Evolutionary conservation across 352 stramenopile genomes (phyloP).

Genomic region (Phytopythium vexans): DNA sequence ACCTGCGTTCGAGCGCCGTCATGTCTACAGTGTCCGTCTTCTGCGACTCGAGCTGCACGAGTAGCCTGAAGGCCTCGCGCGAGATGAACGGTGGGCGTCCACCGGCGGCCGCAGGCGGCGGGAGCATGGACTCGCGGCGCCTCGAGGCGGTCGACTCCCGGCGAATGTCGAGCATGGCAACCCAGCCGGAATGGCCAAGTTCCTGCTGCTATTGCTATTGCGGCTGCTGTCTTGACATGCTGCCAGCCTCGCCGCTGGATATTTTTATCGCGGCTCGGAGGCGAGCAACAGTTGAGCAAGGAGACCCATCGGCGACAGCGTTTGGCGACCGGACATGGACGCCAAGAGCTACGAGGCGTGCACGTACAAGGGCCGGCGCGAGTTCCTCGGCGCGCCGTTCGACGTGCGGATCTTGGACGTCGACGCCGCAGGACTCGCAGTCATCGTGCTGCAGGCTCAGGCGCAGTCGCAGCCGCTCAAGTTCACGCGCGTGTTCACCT

Average conservation of each 20-base stretch:
- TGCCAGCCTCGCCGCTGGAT: too few relatives aligned
- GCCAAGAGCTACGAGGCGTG: conserved; percentile 49
- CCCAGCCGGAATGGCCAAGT: too few relatives aligned
- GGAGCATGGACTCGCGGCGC: too few relatives aligned
- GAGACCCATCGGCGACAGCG: too few relatives aligned
- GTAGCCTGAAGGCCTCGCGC: conserved; percentile 64
- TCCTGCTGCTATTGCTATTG: too few relatives aligned
- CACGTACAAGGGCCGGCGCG: conserved; percentile 57
- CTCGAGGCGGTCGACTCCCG: too few relatives aligned
- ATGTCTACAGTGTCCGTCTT: conserved; percentile 57
- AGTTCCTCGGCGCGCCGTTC: conserved; percentile 59
- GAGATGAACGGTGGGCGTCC: conserved; percentile 53
- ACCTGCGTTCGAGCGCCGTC: conserved; percentile 43
- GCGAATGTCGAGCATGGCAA: too few relatives aligned
- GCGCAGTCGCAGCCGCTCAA: conserved; percentile 35
- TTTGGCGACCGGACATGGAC: too few relatives aligned
- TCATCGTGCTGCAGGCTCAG: conserved; percentile 41
- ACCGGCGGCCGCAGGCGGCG: too few relatives aligned
- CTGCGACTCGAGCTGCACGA: conserved; percentile 58
- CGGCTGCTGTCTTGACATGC: too few relatives aligned
- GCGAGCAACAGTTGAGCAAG: too few relatives aligned
- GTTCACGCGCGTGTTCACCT: conserved; percentile 66
- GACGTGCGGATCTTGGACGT: conserved; percentile 75
- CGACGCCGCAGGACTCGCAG: conserved; percentile 57
- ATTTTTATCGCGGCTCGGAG: too few relatives aligned